phyloP scores from a whole-genome alignment of 768 basidiomycete genomes.

The Panaeolus cyanescens region DNA sequence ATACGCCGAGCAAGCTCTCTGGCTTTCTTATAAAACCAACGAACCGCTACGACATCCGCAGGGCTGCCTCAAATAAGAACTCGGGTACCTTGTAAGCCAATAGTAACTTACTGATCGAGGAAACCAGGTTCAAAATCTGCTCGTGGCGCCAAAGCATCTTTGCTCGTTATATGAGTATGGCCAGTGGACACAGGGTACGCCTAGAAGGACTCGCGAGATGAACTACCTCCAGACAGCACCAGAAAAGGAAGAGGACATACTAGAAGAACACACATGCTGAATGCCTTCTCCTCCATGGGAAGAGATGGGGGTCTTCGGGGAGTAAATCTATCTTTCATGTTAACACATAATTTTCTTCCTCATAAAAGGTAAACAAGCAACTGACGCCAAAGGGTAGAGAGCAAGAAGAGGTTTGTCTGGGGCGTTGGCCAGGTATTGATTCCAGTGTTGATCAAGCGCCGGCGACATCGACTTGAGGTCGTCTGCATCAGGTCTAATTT shows the following conservation, averaged over 20 bases:
- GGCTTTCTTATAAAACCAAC: conserved; percentile 51
- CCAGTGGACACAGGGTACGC: conserved; percentile 39
- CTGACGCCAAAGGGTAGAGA: conserved; percentile 40
- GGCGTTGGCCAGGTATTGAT: conserved; percentile 43
- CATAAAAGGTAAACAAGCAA: background rate
- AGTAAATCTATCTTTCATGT: conserved; percentile 14
- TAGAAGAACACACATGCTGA: conserved; percentile 28
- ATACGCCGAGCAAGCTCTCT: conserved; percentile 60
- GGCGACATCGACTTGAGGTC: conserved; percentile 52
- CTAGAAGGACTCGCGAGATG: conserved; percentile 12
- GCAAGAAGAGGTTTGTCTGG: conserved; percentile 58
- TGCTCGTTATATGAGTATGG: conserved; percentile 38
- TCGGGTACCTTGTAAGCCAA: background rate
- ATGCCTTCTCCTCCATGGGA: conserved; percentile 20
- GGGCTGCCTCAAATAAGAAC: conserved; percentile 18
- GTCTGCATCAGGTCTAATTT: conserved; percentile 49
- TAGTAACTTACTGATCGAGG: conserved; percentile 31
- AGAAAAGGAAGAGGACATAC: conserved; percentile 21
- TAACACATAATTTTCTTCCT: background rate
- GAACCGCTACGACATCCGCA: conserved; percentile 44
- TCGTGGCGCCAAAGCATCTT: conserved; percentile 26
- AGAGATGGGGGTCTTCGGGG: conserved; percentile 13
- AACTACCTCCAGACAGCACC: background rate
- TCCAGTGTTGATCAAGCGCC: conserved; percentile 50
- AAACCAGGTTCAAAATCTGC: conserved; percentile 26